Evolutionary conservation across 1,284 basidiomycete species (phyloP), one percentile per base, ranked within the genome.

Genomic region (Schizophyllum commune): DNA sequence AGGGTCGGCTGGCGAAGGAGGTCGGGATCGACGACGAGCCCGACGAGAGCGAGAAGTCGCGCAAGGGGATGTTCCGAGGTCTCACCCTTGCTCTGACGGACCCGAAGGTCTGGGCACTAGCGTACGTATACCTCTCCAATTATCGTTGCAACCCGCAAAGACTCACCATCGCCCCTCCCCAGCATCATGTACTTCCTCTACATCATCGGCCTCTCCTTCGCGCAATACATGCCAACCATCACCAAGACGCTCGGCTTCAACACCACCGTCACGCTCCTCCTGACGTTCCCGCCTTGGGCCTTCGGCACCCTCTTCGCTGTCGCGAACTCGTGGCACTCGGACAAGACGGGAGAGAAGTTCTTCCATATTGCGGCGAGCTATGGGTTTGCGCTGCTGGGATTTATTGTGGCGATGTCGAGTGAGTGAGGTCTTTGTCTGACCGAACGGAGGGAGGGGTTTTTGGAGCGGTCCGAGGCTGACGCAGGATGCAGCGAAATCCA

Each of bases 291-390:
- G 39, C 39, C 39, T 2, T 68, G 65, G 67, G 62, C 63, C 1
- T 65, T 68, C 47, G 66, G 62, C 5, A 64, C 66, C 22, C 13
- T 66, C 11, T 65, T 64, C 55, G 65, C 66, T 5, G 51, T 68
- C 7, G 39, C 52, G 19, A 17, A 59, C 17, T 19, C 15, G 32
- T 63, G 62, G 51, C 65, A 66, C 17, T 66, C 65, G 33, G 65
- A 66, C 56, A 59, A 64, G 21, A 75, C 69, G 13, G 78, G 79
- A 19, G 86, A 88, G 64, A 80, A 86, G 47, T 87, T 85, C 74
- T 88, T 76, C 70, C 88, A 91, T 68, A 85, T 88, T 62, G 68
- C 74, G 1, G 67, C 74, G 60, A 83, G 87, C 7, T 75, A 85
- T 52, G 62, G 71, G 13, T 66, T 83, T 33, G 87, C 85, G 8